Percentiles rank a stretch among this genome's conserved stretches.
phyloP scores from a whole-genome alignment of 2,329 filamentous ascomycete genomes.

The Neospermospora avenae region DNA sequence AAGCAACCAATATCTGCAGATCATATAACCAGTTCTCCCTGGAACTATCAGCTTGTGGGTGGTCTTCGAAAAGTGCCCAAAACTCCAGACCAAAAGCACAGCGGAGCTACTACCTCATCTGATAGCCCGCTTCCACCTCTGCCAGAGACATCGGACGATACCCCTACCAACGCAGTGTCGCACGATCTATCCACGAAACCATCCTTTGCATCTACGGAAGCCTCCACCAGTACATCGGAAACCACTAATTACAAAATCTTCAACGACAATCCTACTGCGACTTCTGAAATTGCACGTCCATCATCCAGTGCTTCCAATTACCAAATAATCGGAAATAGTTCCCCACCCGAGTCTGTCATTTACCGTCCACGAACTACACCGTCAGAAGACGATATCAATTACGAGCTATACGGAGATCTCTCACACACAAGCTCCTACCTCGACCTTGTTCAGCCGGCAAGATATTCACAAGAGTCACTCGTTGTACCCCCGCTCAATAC shows the following conservation, averaged over 20 bases:
- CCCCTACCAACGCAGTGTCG: slow-evolving; percentile 21
- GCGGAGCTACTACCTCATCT: slow-evolving; percentile 13
- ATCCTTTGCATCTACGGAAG: slow-evolving; percentile 33
- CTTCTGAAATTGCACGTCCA: slow-evolving; percentile 23
- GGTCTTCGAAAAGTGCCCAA: slow-evolving; percentile 37
- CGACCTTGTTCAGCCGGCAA: slow-evolving; percentile 33
- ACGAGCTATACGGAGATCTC: slow-evolving; percentile 48
- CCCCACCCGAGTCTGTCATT: slow-evolving; percentile 37
- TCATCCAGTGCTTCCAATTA: slow-evolving; percentile 43
- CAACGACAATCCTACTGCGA: slow-evolving; percentile 19
- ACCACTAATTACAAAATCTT: slow-evolving; percentile 37
- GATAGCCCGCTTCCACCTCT: slow-evolving; percentile 29
- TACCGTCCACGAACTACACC: slow-evolving; percentile 32
- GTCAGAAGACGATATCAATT: slow-evolving; percentile 42
- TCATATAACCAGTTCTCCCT: slow-evolving; percentile 34
- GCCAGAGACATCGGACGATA: slow-evolving; percentile 26
- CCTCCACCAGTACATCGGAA: slow-evolving; percentile 33
- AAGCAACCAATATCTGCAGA: slow-evolving; percentile 31
- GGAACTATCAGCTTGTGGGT: slow-evolving; percentile 35
- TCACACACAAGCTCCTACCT: slow-evolving; percentile 39
- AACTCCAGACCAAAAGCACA: slow-evolving; percentile 32
- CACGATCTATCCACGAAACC: slow-evolving; percentile 34
- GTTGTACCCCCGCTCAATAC: slow-evolving; percentile 49
- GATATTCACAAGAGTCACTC: slow-evolving; percentile 61
- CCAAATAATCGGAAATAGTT: slow-evolving; percentile 49